Percentiles rank a stretch among this genome's conserved stretches.
These are phyloP conservation scores for Triticum aestivum DNA, from an alignment of 176 grass and related monocot species.

Conservation along the genomic window IWGSC_CS_RefSeq_v2.1 NC_057801.1:834763588-834764087, in stretches of 20 bases:
- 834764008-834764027: slow-evolving; percentile 51
- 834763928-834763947: slow-evolving; percentile 11
- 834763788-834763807: slow-evolving; percentile 64
- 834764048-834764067: slow-evolving; percentile 51
- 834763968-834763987: slow-evolving; percentile 39
- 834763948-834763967: slow-evolving; percentile 32
- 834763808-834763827: slow-evolving; percentile 45
- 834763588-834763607: slow-evolving; percentile 28
- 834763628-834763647: slow-evolving; percentile 43
- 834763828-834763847: slow-evolving; percentile 29
- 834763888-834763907: slow-evolving; percentile 37
- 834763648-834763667: slow-evolving; percentile 51
- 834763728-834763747: slow-evolving; percentile 42
- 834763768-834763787: slow-evolving; percentile 57
- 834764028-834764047: slow-evolving; percentile 60
- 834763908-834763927: slow-evolving; percentile 44
- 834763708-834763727: slow-evolving; percentile 79
- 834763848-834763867: slow-evolving; percentile 30
- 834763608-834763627: slow-evolving; percentile 33
- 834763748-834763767: slow-evolving; percentile 28
- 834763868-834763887: slow-evolving; percentile 55
- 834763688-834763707: slow-evolving; percentile 40
- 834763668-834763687: slow-evolving; percentile 7
- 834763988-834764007: slow-evolving; percentile 56
- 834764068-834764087: slow-evolving; percentile 34